Percentiles rank a stretch among this genome's conserved stretches.
These are phyloP conservation scores for Aspergillus ustus DNA, from an alignment of 2,329 filamentous ascomycete genomes.

Conservation along the genomic window DNA sequence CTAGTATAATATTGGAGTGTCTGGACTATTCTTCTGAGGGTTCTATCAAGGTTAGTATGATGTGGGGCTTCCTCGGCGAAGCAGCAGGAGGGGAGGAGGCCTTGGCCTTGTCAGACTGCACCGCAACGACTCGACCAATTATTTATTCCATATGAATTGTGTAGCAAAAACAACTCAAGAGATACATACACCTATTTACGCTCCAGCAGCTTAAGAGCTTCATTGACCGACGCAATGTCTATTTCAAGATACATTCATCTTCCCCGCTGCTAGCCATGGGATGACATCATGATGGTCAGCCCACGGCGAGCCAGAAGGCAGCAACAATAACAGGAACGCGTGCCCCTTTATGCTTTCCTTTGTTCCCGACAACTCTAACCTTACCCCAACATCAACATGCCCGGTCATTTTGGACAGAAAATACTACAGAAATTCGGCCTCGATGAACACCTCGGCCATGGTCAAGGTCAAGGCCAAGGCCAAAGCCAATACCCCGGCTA, in stretches of 20 bases:
- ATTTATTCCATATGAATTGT: neutral
- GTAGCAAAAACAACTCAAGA: neutral
- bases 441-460: slow-evolving; percentile 18
- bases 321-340: neutral
- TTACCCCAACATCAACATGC: neutral
- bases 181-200: neutral
- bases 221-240: neutral
- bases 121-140: neutral
- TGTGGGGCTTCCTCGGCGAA: neutral
- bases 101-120: neutral
- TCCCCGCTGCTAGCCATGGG: neutral
- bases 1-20: neutral
- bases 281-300: neutral
- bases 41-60: neutral
- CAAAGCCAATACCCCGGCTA: slow-evolving; percentile 14
- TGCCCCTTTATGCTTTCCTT: neutral
- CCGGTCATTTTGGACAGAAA: slow-evolving; percentile 34
- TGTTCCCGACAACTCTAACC: neutral
- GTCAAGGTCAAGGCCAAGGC: neutral
- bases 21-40: neutral
- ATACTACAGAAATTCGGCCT: slow-evolving; percentile 36
- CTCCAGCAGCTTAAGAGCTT: neutral
- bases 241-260: neutral
- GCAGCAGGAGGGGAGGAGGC: neutral
- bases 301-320: neutral